Conservation (phyloP, 75 land plant genomes). For the Azolla pinnata region DNA sequence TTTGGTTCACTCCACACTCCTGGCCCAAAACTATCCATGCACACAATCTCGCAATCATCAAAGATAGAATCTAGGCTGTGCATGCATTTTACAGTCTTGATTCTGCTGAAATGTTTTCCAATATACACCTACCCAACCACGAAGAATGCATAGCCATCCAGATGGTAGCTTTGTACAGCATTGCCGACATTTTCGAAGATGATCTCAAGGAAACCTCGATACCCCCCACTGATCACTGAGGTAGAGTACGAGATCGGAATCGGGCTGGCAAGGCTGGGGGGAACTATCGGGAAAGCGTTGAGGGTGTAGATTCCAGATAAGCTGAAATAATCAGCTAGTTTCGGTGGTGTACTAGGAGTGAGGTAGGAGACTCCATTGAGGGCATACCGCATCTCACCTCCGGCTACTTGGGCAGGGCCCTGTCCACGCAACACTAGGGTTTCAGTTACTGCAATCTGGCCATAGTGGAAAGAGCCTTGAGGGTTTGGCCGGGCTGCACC, state of each 20-base stretch:
- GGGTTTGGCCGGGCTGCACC: slow-evolving; percentile 83
- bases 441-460: slow-evolving; percentile 32
- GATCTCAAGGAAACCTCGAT: slow-evolving; percentile 46
- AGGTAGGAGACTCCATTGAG: slow-evolving; percentile 44
- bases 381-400: slow-evolving; percentile 37
- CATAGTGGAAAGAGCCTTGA: slow-evolving; percentile 63
- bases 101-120: no score
- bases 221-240: slow-evolving; percentile 34
- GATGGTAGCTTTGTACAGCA: slow-evolving; percentile 53
- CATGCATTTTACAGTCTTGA: no score
- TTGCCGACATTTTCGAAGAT: slow-evolving; percentile 47
- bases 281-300: slow-evolving; percentile 25
- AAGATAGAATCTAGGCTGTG: no score
- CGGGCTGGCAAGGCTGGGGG: background rate
- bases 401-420: background rate
- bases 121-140: slow-evolving; percentile 54
- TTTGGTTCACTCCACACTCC: slow-evolving; percentile 18
- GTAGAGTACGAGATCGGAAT: slow-evolving; percentile 6
- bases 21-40: slow-evolving; percentile 14
- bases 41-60: background rate
- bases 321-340: slow-evolving; percentile 46
- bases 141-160: slow-evolving; percentile 65
- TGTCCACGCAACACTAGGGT: slow-evolving; percentile 33
- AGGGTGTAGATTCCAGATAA: slow-evolving; percentile 23
- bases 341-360: slow-evolving; percentile 34